Evolutionary conservation across 208 protist genomes (phyloP), one percentile per base, ranked within the genome.

Genomic region (Crithidia sp.): DNA sequence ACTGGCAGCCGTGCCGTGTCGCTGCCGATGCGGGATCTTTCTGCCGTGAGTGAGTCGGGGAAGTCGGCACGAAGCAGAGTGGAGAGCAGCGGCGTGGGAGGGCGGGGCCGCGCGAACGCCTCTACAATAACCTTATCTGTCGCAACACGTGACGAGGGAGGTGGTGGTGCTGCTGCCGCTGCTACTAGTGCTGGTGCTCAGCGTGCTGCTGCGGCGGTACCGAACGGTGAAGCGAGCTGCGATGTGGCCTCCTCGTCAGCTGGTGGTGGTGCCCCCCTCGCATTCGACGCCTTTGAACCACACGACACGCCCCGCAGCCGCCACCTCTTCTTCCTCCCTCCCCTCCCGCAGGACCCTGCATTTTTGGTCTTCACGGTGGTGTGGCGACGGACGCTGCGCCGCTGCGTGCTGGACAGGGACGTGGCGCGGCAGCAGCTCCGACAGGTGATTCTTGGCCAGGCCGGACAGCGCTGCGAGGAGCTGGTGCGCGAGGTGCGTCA

Each of bases 341-440:
- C 88, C 14, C 68, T 93, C 5, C 83, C 83, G n/a, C 77, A 75
- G 10, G 88, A 93, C 58, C 76, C 79, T 2, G 69, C 86, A 13
- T 50, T 81, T n/a, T 40, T 74, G 7, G 72, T 74, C 39, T 91
- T 89, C 65, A 36, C 81, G 40, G 81, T 74, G 8, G 75, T 87
- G 64, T 90, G 88, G 83, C 74, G 85, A 16, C 69, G 71, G 7
- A 80, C 81, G 16, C 60, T 93, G 57, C 61, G 65, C 5, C 63
- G 60, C 5, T 88, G 81, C 56, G 60, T 81, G 66, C 37, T 49
- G 2, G 77, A 86, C 37, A 64, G 56, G 39, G 61, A 79, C 19
- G 64, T 71, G 28, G 58, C 64, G 54, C 68, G 86, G 49, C 74
- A 72, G 37, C 74, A 56, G 16, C 72, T 90, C 53, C 83, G 84